Percentiles rank a stretch among this genome's conserved stretches.
phyloP scores from a whole-genome alignment of 495 filamentous ascomycete genomes.

The Entonaema liquescens region DNA sequence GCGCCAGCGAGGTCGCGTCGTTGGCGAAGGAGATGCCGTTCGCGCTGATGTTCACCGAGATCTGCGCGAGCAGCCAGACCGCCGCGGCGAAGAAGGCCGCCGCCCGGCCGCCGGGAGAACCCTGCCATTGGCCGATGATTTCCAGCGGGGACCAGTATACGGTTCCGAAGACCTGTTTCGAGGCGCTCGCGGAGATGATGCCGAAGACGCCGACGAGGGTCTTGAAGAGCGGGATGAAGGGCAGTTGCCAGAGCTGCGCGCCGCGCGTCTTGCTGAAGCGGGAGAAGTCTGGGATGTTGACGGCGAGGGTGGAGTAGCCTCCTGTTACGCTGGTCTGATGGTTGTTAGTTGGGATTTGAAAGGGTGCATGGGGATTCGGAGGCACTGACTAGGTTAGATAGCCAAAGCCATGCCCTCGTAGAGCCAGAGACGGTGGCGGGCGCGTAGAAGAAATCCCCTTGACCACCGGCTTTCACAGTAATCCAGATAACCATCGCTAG shows the following conservation, averaged over 20 bases:
- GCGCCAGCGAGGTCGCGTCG: conserved; percentile 66
- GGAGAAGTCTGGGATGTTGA: conserved; percentile 45
- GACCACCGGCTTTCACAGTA: conserved; percentile 54
- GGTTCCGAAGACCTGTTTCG: conserved; percentile 40
- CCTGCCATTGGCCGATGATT: conserved; percentile 43
- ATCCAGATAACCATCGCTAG: conserved; percentile 63
- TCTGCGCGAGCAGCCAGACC: conserved; percentile 60
- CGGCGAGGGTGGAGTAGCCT: conserved; percentile 44
- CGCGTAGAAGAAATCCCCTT: conserved; percentile 54
- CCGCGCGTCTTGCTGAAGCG: conserved; percentile 44
- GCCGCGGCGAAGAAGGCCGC: conserved; percentile 51
- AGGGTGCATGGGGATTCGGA: not conserved
- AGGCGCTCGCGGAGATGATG: conserved; percentile 43
- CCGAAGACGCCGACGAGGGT: conserved; percentile 43
- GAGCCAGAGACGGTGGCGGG: conserved; percentile 49
- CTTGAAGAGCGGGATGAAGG: conserved; percentile 47
- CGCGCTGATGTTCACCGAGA: conserved; percentile 71
- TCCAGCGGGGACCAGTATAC: conserved; percentile 45
- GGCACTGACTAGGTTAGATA: conserved; percentile 39
- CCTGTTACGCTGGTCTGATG: conserved; percentile 43
- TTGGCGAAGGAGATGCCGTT: conserved; percentile 70
- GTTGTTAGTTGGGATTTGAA: not conserved
- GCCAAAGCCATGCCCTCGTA: conserved; percentile 48
- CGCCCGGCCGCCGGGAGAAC: conserved; percentile 31
- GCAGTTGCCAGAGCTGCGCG: conserved; percentile 44